Evolutionary conservation across 345 rosid genomes (phyloP).

Genomic region (Gossypium rotundifolium): DNA sequence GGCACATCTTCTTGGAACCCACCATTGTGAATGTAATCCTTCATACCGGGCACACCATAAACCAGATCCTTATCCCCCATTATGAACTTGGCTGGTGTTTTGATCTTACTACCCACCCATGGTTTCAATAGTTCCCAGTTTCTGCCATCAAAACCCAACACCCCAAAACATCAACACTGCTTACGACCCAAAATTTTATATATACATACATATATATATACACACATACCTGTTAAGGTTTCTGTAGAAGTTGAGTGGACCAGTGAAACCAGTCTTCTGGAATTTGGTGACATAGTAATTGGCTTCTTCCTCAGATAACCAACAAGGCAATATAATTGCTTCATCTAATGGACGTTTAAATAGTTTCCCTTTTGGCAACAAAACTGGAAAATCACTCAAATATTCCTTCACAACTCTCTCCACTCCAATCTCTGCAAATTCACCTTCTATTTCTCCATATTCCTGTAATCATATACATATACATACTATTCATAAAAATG

Average conservation of each 20-base stretch:
- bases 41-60: background rate
- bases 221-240: background rate
- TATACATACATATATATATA: background rate
- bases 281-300: background rate
- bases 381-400: constrained; percentile 12
- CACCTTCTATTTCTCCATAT: constrained; percentile 9
- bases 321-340: background rate
- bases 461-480: background rate
- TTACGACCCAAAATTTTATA: background rate
- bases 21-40: constrained; percentile 1
- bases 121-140: constrained; percentile 4
- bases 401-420: constrained; percentile 51
- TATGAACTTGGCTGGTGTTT: constrained; percentile 9
- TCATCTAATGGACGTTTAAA: background rate
- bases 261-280: background rate
- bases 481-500: no score
- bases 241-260: background rate
- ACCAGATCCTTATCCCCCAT: constrained; percentile 12
- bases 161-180: no score
- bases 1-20: constrained; percentile 15
- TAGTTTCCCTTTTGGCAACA: background rate
- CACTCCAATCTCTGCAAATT: constrained; percentile 8
- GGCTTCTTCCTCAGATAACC: constrained; percentile 9
- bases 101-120: constrained; percentile 8
- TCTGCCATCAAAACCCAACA: no score